Evolutionary conservation across 805 yeast species (phyloP).

Genomic region (Millerago galiae): DNA sequence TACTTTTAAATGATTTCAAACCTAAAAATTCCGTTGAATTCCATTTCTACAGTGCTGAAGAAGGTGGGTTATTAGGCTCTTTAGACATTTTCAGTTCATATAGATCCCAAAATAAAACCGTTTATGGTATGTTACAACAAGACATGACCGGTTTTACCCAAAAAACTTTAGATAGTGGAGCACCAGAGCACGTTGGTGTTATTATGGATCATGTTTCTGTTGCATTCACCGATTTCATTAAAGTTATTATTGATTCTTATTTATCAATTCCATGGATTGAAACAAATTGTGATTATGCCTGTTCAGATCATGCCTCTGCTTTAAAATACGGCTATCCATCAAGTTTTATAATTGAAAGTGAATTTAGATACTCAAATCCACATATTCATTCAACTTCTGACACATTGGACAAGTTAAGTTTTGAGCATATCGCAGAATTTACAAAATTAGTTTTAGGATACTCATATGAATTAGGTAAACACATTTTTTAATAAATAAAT

Average conservation of each 20-base stretch:
- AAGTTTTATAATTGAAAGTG: constrained; percentile 75
- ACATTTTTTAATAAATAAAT: too few relatives aligned
- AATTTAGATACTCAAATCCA: constrained; percentile 54
- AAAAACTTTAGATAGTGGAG: constrained; percentile 29
- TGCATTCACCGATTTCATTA: constrained; percentile 31
- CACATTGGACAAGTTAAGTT: constrained; percentile 73
- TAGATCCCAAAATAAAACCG: constrained; percentile 36
- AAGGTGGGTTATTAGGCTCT: constrained; percentile 86
- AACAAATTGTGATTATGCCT: constrained; percentile 83
- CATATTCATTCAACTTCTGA: constrained; percentile 75
- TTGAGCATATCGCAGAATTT: constrained; percentile 76
- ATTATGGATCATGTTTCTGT: constrained; percentile 31
- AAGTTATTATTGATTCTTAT: constrained; percentile 54
- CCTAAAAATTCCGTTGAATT: constrained; percentile 79
- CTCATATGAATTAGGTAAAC: constrained; percentile 55
- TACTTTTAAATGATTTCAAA: constrained; percentile 36
- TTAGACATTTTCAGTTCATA: constrained; percentile 64
- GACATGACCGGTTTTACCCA: constrained; percentile 53
- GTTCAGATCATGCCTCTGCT: constrained; percentile 91
- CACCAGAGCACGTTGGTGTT: constrained; percentile 68
- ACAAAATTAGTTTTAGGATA: constrained; percentile 70
- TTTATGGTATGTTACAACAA: constrained; percentile 84
- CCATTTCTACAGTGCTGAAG: constrained; percentile 95
- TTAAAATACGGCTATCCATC: constrained; percentile 78
- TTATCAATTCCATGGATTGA: constrained; percentile 65